Evolutionary conservation across 2,329 filamentous ascomycete genomes (phyloP).

Genomic region (Trichoderma citrinoviride): DNA sequence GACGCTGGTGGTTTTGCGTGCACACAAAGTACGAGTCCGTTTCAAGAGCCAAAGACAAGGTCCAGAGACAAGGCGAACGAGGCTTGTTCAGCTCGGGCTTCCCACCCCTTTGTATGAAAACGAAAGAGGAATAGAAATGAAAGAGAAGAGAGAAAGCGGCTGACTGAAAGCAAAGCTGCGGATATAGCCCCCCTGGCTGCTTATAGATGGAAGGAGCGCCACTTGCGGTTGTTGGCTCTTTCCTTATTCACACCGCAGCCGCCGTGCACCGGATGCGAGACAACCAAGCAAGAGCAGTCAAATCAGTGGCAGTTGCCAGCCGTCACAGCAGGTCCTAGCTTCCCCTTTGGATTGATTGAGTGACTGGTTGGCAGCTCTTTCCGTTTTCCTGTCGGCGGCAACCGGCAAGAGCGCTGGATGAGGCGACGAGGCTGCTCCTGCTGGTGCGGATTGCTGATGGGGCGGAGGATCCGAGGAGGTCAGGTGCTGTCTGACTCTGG

Average conservation of each 20-base stretch:
- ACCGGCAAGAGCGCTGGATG: neutral
- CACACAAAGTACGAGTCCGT: slow-evolving; percentile 12
- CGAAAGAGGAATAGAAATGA: neutral
- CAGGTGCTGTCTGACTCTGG: neutral
- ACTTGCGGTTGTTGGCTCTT: slow-evolving; percentile 4
- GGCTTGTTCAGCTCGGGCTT: slow-evolving; percentile 11
- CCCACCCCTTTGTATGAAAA: slow-evolving; percentile 14
- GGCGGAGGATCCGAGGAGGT: neutral
- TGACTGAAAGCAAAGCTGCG: neutral
- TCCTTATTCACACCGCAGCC: neutral
- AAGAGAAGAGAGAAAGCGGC: neutral
- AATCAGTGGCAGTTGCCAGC: neutral
- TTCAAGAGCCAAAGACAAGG: slow-evolving; percentile 9
- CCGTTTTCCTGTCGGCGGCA: neutral
- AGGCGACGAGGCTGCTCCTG: neutral
- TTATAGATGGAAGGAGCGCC: slow-evolving; percentile 9
- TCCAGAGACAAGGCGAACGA: neutral
- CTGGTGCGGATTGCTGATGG: neutral
- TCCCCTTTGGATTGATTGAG: neutral
- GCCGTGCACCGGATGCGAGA: slow-evolving; percentile 18
- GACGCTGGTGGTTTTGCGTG: neutral
- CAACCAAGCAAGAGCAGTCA: neutral
- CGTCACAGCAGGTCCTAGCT: slow-evolving; percentile 1
- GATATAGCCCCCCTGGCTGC: neutral
- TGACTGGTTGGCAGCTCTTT: neutral